phyloP scores from a whole-genome alignment of 768 basidiomycete genomes.

The Phaffia australis region DNA sequence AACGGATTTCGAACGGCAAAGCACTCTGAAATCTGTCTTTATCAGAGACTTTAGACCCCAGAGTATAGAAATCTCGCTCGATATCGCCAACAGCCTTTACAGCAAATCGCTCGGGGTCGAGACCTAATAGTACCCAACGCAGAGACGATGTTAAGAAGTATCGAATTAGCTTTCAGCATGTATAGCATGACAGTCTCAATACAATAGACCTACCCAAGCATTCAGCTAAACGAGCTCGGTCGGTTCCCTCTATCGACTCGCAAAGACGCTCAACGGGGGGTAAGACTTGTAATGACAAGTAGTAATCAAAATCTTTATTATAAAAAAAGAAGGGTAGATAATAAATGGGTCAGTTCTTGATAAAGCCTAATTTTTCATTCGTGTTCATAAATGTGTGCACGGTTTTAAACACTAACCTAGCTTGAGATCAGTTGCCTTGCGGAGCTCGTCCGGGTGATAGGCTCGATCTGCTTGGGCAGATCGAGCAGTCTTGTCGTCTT shows the following conservation, averaged over 20 bases:
- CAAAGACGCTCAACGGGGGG: conserved; percentile 92
- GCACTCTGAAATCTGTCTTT: conserved; percentile 72
- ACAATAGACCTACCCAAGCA: conserved; percentile 64
- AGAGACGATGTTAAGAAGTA: conserved; percentile 29
- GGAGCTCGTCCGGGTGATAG: conserved; percentile 83
- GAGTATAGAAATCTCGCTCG: conserved; percentile 59
- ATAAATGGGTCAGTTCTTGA: conserved; percentile 2
- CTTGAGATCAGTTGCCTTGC: conserved; percentile 55
- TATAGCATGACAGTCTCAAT: conserved; percentile 16
- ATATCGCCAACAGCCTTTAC: conserved; percentile 37
- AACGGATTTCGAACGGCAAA: conserved; percentile 60
- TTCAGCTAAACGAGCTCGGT: conserved; percentile 80
- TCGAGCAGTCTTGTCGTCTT: conserved; percentile 58
- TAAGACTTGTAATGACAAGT: conserved; percentile 78
- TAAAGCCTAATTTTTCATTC: neutral
- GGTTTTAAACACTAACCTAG: conserved; percentile 50
- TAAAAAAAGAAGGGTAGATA: neutral
- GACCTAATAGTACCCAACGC: conserved; percentile 27
- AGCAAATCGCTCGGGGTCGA: conserved; percentile 37
- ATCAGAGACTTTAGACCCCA: conserved; percentile 84
- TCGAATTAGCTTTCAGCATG: conserved; percentile 1
- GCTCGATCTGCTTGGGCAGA: conserved; percentile 78
- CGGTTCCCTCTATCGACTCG: conserved; percentile 92
- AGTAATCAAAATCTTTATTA: conserved; percentile 71
- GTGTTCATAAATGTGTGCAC: neutral